Conservation (phyloP, 1,284 basidiomycete species). For the Pholiota adiposa region DNA sequence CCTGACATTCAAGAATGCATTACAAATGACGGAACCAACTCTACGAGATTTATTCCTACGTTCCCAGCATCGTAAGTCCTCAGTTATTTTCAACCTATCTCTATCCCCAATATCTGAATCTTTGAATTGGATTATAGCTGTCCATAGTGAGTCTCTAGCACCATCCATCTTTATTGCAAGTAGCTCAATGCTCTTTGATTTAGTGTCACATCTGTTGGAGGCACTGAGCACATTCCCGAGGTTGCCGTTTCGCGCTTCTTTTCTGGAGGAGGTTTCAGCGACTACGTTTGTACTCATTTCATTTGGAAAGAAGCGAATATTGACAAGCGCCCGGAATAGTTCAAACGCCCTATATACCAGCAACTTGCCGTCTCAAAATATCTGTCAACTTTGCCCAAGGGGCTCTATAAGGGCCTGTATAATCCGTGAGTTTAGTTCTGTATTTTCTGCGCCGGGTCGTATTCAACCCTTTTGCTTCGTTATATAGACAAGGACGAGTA, state of each 20-base stretch:
- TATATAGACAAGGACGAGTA: conserved; percentile 35
- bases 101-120: no score
- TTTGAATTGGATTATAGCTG: no score
- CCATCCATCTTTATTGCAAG: not conserved
- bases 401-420: conserved; percentile 54
- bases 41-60: conserved; percentile 56
- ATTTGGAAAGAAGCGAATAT: not conserved
- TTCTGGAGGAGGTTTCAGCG: conserved; percentile 66
- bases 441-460: no score
- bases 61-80: conserved; percentile 54
- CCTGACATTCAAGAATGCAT: conserved; percentile 28
- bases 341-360: conserved; percentile 58
- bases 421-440: conserved; percentile 40
- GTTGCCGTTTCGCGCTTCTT: conserved; percentile 48
- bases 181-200: not conserved
- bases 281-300: conserved; percentile 42
- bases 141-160: conserved; percentile 20
- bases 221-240: conserved; percentile 59
- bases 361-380: conserved; percentile 43
- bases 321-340: conserved; percentile 34
- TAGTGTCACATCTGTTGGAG: conserved; percentile 66
- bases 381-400: conserved; percentile 47
- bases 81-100: not conserved
- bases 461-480: no score
- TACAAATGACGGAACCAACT: conserved; percentile 55